Evolutionary conservation across 2,329 filamentous ascomycete species (phyloP).

Genomic region (Aspergillus fijiensis): DNA sequence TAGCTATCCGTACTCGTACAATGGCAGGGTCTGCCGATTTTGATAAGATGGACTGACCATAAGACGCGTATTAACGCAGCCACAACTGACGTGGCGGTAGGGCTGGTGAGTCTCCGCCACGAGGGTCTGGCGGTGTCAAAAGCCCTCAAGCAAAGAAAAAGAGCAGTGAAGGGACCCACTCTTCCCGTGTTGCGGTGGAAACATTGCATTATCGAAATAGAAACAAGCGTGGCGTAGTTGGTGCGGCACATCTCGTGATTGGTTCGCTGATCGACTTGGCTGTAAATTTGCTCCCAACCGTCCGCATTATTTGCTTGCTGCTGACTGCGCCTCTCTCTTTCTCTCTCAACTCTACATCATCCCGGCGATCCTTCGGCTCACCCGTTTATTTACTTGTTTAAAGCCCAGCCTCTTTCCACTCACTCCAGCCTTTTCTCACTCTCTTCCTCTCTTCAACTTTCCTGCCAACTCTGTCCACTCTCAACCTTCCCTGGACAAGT

Average conservation of each 20-base stretch:
- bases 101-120: slow-evolving; percentile 17
- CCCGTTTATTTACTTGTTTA: slow-evolving; percentile 4
- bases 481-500: neutral
- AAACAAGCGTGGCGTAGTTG: slow-evolving; percentile 29
- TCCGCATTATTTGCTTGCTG: neutral
- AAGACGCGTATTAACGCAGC: slow-evolving; percentile 17
- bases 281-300: neutral
- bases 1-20: neutral
- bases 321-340: slow-evolving; percentile 13
- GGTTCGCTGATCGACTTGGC: slow-evolving; percentile 9
- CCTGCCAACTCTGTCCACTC: neutral
- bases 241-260: slow-evolving; percentile 13
- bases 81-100: slow-evolving; percentile 21
- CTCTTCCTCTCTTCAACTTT: slow-evolving; percentile 5
- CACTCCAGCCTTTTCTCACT: slow-evolving; percentile 5
- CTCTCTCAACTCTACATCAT: neutral
- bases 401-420: slow-evolving; percentile 8
- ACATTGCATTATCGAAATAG: slow-evolving; percentile 19
- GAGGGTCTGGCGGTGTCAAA: slow-evolving; percentile 5
- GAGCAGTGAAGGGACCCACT: neutral
- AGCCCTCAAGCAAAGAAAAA: neutral
- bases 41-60: neutral
- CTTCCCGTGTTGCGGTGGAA: slow-evolving; percentile 16
- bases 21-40: neutral
- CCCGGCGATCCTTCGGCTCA: slow-evolving; percentile 7